These are phyloP conservation scores for Neofusicoccum ribis DNA, from an alignment of 2,329 filamentous ascomycete species.

Conservation along the genomic window DNA sequence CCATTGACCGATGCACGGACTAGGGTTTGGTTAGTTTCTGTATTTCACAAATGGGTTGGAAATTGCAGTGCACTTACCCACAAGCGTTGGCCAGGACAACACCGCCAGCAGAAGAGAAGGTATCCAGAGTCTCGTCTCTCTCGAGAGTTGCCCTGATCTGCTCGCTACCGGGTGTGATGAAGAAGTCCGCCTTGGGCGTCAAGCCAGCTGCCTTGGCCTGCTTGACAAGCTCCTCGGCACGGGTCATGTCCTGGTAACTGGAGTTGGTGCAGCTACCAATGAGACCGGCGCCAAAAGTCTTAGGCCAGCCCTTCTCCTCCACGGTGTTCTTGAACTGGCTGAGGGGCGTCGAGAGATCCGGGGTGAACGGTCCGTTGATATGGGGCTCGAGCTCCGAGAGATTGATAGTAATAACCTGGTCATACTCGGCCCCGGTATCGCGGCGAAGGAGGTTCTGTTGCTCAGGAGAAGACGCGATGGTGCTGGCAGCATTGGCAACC, in stretches of 20 bases:
- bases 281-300: conserved; percentile 85
- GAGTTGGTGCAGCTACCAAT: conserved; percentile 99
- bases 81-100: conserved; percentile 93
- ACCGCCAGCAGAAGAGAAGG: conserved; percentile 83
- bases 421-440: conserved; percentile 81
- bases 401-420: conserved; percentile 87
- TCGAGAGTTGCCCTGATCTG: conserved; percentile 94
- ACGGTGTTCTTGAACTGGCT: conserved; percentile 87
- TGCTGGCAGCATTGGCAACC: conserved; percentile 67
- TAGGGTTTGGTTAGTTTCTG: neutral
- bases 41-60: neutral
- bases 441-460: conserved; percentile 69
- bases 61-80: conserved; percentile 39
- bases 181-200: conserved; percentile 87
- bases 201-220: conserved; percentile 88
- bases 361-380: conserved; percentile 96
- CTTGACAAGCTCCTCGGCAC: conserved; percentile 88
- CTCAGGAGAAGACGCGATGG: conserved; percentile 59
- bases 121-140: conserved; percentile 80
- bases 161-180: conserved; percentile 94
- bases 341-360: conserved; percentile 88
- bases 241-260: conserved; percentile 98
- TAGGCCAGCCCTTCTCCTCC: conserved; percentile 82
- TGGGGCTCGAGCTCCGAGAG: conserved; percentile 88
- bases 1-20: conserved; percentile 91